Base-by-base conservation (phyloP, 2,329 filamentous ascomycete genomes). In the Metarhizium rileyi region DNA sequence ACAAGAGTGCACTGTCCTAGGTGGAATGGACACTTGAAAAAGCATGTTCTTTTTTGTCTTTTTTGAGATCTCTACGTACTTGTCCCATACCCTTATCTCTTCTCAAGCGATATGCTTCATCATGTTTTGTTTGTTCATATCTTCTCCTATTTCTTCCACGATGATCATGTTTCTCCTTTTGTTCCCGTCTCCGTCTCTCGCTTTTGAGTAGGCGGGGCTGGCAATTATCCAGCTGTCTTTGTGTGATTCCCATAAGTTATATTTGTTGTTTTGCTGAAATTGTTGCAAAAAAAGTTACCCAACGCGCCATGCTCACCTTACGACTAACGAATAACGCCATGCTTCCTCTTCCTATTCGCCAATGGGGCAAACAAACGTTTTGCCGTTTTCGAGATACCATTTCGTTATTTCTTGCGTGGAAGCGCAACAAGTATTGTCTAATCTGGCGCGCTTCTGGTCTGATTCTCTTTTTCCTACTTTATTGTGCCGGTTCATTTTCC, bases 41-140 rank as follows among this genome's bases (percentile, higher is more conserved):
- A 52, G 48, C 51, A 52, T 50, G 44, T 50, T 48, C 30, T 41
- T 51, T 35, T 52, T 51, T 57, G 43, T 53, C 43, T 50, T 51
- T 50, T 52, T 42, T 44, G 28, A 46, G 48, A 54, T 43, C 38
- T 53, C 45, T 56, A 47, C 53, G 50, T 54, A 55, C 47, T 49
- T 49, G 51, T 56, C 52, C 50, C 56, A 53, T 56, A 53, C 46
- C 52, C 50, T 53, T 44, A 35, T 51, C 27, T 47, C 47, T 58
- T 55, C 49, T 52, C 46, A 46, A 48, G 46, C 49, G 49, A 53
- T 46, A 50, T 53, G 52, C 53, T 51, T 51, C 49, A 46, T 47
- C 44, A 25, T 56, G 52, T 44, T 47, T 55, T 50, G 30, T 45
- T 46, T 33, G 28, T 20, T 26, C 50, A 42, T 54, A 49, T 47